phyloP scores from a whole-genome alignment of 2,329 filamentous ascomycete genomes.

The Neonectria sp. region DNA sequence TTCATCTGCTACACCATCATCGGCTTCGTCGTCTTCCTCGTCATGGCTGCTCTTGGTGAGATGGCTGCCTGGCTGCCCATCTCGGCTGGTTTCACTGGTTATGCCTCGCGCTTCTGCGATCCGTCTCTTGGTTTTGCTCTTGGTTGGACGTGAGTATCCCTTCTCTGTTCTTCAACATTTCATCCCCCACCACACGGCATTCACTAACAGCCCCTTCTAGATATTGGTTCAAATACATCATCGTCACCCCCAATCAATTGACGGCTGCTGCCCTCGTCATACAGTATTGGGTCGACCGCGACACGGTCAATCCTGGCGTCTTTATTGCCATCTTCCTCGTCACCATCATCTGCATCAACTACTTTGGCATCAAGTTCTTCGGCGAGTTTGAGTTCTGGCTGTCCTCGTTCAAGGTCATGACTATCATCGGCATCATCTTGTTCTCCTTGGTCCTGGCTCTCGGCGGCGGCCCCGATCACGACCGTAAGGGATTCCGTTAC shows the following conservation, averaged over 20 bases:
- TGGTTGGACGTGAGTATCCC: constrained; percentile 74
- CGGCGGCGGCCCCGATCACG: constrained; percentile 75
- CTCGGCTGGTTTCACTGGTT: constrained; percentile 85
- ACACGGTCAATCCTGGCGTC: constrained; percentile 81
- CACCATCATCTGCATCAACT: constrained; percentile 76
- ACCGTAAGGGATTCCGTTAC: constrained; percentile 76
- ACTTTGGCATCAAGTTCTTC: constrained; percentile 78
- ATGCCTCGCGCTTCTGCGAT: constrained; percentile 84
- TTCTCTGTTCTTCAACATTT: not conserved
- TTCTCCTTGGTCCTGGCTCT: constrained; percentile 74
- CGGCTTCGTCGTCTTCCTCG: constrained; percentile 81
- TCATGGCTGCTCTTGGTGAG: constrained; percentile 87
- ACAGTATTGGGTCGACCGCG: constrained; percentile 79
- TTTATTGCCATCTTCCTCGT: constrained; percentile 82
- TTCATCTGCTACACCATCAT: constrained; percentile 80
- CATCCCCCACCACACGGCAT: not conserved
- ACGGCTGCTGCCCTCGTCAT: constrained; percentile 86
- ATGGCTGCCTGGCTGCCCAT: constrained; percentile 89
- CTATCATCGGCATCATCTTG: constrained; percentile 77
- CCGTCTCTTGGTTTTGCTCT: constrained; percentile 86
- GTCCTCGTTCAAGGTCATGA: constrained; percentile 77
- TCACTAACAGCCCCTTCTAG: constrained; percentile 49
- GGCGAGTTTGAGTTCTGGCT: constrained; percentile 77
- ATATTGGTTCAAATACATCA: constrained; percentile 85
- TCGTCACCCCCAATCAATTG: constrained; percentile 87